Base-by-base conservation (phyloP, 768 basidiomycete species). In the Russula sp. region DNA sequence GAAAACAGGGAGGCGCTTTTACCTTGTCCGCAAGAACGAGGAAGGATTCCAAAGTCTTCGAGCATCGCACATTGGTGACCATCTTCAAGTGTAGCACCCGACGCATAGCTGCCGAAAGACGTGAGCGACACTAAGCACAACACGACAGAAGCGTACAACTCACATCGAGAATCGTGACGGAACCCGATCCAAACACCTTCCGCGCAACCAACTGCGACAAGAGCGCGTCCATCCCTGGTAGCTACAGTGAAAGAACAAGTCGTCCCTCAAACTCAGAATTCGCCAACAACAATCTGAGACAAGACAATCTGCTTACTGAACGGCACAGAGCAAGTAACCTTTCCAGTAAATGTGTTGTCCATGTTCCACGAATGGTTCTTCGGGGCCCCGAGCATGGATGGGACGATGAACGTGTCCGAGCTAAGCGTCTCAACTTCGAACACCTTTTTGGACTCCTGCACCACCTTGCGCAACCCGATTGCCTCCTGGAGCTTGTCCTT, bases 161-260 rank as follows among this genome's bases (percentile, higher is more conserved):
- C 73, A 93, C 92, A 94, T 72, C 83, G 79, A 2, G 94, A 88
- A 74, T 96, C 90, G 67, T 92, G 90, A 46, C 91, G 83, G 74
- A 94, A 88, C 0, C 94, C 94, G 63, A 97, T 94, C 90, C 92
- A 97, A 24, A 97, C 90, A 34, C 97, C 97, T 72, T 97, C 94
- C 0, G 89, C 88, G 73, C 94, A 97, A 8, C 95, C 97, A 69
- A 98, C 87, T 0, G 95, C 93, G 46, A 98, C 90, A 16, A 99
- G 80, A 14, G 85, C 85, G 28, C 93, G 85, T 6, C 89, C 88
- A 72, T 98, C 94, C 6, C 87, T 79, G 6, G 91, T 94, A 65
- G 83, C 92, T 96, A 63, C 7, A 69, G 38, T 34, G 34, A 34
- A 20, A 3, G 26, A 51, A 10, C 4, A 46, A 32, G 44, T n/a